phyloP scores from a whole-genome alignment of 2,329 filamentous ascomycete genomes.

The Coleophoma crateriformis region DNA sequence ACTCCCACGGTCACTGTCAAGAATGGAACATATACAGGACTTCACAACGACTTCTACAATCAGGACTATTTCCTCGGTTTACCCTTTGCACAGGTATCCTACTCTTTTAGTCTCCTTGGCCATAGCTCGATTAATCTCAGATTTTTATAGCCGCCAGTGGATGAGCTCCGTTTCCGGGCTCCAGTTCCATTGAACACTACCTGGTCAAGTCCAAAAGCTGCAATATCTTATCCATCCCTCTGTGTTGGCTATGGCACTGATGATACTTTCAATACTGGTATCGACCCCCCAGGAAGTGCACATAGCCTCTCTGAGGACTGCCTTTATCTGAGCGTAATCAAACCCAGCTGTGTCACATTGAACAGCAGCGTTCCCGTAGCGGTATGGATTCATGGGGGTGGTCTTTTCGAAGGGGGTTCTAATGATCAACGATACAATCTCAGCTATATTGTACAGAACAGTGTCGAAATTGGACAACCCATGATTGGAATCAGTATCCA shows the following conservation, averaged over 20 bases:
- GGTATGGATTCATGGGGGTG: constrained; percentile 49
- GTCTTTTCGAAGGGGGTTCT: constrained; percentile 28
- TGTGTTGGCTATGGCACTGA: constrained; percentile 20
- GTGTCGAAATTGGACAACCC: constrained; percentile 34
- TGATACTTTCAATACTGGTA: constrained; percentile 2
- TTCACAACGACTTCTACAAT: constrained; percentile 13
- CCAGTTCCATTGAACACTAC: constrained; percentile 14
- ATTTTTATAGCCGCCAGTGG: constrained; percentile 11
- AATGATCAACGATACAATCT: constrained; percentile 16
- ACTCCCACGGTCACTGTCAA: constrained; percentile 12
- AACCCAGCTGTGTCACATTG: constrained; percentile 31
- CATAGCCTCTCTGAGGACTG: constrained; percentile 38
- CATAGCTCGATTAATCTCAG: no score
- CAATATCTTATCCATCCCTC: constrained; percentile 12
- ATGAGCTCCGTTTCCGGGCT: constrained; percentile 15
- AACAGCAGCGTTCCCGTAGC: constrained; percentile 36
- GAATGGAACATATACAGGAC: constrained; percentile 17
- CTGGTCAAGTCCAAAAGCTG: constrained; percentile 8
- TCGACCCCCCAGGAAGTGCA: constrained; percentile 1
- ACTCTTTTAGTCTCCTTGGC: background rate
- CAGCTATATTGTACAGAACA: constrained; percentile 26
- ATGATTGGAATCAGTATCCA: constrained; percentile 40
- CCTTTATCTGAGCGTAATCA: constrained; percentile 47
- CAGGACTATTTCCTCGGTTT: constrained; percentile 21
- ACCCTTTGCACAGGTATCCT: constrained; percentile 13